phyloP scores from a whole-genome alignment of 2,329 filamentous ascomycete genomes.

The Metarhizium guizhouense region DNA sequence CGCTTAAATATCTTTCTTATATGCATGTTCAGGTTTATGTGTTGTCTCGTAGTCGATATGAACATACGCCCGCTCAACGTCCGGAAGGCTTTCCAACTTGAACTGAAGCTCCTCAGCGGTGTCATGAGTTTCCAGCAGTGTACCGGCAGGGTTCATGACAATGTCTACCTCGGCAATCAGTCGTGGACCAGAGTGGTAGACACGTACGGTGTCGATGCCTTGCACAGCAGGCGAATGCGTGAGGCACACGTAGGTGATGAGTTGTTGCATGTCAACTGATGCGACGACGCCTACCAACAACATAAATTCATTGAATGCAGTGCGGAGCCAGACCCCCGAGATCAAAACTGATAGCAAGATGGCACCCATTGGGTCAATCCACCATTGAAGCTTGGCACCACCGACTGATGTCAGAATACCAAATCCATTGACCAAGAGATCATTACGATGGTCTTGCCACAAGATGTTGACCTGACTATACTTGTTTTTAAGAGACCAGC shows the following conservation, averaged over 20 bases:
- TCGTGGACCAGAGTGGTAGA: constrained; percentile 82
- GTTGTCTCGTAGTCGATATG: constrained; percentile 97
- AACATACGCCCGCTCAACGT: constrained; percentile 90
- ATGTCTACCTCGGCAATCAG: constrained; percentile 94
- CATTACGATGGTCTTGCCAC: constrained; percentile 96
- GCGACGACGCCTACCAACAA: constrained; percentile 85
- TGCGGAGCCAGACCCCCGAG: constrained; percentile 70
- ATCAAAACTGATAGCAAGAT: constrained; percentile 75
- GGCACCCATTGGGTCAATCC: constrained; percentile 89
- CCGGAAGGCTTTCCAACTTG: constrained; percentile 84
- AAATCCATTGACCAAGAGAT: constrained; percentile 92
- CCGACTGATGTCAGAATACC: constrained; percentile 88
- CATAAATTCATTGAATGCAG: constrained; percentile 82
- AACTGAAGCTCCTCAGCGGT: constrained; percentile 89
- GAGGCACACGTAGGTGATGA: constrained; percentile 86
- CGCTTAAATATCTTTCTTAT: constrained; percentile 49
- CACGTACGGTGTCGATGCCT: constrained; percentile 89
- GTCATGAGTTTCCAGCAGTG: constrained; percentile 76
- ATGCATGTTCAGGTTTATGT: constrained; percentile 77
- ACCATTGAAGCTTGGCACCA: constrained; percentile 82
- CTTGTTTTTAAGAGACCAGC: constrained; percentile 81
- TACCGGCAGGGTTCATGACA: constrained; percentile 73
- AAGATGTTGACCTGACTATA: constrained; percentile 88
- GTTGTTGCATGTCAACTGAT: constrained; percentile 75
- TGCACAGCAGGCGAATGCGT: constrained; percentile 76